Base-by-base conservation (phyloP, 2,329 filamentous ascomycete species). In the Exophiala oligosperma region DNA sequence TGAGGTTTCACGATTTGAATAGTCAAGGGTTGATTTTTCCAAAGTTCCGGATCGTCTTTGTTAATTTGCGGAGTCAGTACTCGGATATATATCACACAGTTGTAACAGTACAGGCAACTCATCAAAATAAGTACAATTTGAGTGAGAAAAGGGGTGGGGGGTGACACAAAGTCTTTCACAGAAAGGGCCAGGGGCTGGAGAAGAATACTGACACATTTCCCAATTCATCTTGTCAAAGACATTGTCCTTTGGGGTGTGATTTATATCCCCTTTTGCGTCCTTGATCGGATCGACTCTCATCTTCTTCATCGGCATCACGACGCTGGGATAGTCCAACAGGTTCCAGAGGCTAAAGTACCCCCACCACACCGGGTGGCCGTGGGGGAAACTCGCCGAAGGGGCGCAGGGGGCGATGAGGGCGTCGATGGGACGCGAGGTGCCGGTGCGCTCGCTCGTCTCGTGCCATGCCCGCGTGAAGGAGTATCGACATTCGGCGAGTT, bases 301-400 rank as follows among this genome's bases (percentile, higher is more conserved):
- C 14, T 62, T 52, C 3, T 73, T 74, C 1, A 82, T 81, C 0
- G 87, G 87, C 67, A 90, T 87, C 0, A 84, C 78, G 1, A 82
- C 70, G 8, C 78, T 80, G 0, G 87, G 84, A 69, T 88, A 88
- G 69, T 90, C 86, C 1, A 90, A 77, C 43, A 89, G 66, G 67
- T 90, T 90, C 85, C 86, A 90, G 60, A 85, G 81, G 0, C 80
- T 74, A 0, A 85, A 88, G 64, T 90, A 90, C 1, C 80, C 80
- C 85, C 85, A 90, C 63, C 83, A 83, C 38, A 71, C 76, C 68
- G 87, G 66, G 59, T 76, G 72, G 62, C 83, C 70, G 61, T 84
- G 77, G 60, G 81, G 72, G 2, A 78, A 81, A 12, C 61, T 56
- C 1, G 62, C 59, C 3, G 56, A 57, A 11, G 64, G 59, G 7